These are phyloP conservation scores for Adansonia rubrostipa DNA, from an alignment of 441 rosid genomes.

Conservation along the genomic window DNA sequence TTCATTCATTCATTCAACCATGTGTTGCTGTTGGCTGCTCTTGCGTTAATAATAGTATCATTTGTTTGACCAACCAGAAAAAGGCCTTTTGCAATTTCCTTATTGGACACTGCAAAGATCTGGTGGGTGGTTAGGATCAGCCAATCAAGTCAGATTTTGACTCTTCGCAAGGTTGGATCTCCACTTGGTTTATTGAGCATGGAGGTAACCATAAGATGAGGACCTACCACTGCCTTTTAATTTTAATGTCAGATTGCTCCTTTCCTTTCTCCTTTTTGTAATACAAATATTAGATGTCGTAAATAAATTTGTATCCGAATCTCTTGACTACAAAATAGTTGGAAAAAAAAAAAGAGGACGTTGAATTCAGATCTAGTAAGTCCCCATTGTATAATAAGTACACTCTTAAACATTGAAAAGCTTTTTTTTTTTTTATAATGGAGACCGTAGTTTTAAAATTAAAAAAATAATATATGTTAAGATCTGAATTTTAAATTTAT, in stretches of 20 bases:
- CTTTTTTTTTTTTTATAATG: no score
- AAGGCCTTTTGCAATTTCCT: neutral
- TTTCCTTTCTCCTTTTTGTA: neutral
- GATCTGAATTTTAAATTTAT: no score
- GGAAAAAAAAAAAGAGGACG: no score
- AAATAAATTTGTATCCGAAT: no score
- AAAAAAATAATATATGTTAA: no score
- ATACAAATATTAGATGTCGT: neutral
- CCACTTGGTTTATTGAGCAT: neutral
- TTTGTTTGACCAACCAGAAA: neutral
- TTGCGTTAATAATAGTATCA: neutral
- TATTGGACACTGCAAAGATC: neutral
- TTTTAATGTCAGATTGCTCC: neutral
- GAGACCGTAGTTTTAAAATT: no score
- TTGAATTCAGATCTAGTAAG: no score
- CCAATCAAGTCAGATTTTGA: conserved; percentile 18
- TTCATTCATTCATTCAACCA: neutral
- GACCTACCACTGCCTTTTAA: neutral
- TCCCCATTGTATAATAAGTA: no score
- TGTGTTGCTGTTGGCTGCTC: neutral
- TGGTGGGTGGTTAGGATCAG: conserved; percentile 17
- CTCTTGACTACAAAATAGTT: no score
- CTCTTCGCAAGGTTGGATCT: neutral
- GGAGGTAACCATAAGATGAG: neutral
- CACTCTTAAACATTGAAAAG: no score